Base-by-base conservation (phyloP, 2,329 filamentous ascomycete genomes). In the Domatiomyces catenatus region DNA sequence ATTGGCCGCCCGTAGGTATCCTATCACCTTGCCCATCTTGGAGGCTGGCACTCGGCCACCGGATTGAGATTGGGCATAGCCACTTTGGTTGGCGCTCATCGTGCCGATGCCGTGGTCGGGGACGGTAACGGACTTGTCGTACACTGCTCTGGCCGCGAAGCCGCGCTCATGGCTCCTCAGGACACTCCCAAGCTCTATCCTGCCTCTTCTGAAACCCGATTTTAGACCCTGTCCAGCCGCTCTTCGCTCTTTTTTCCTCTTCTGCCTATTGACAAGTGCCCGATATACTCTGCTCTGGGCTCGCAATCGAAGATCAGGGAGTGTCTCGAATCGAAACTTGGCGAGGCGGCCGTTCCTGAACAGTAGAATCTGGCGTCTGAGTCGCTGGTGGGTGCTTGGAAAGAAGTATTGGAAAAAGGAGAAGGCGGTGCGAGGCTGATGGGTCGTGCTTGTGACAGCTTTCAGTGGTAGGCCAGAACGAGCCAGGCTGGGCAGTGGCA, bases 241-340 rank as follows among this genome's bases (percentile, higher is more conserved):
- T 56, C 66, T 70, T 62, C 71, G 69, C 56, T 74, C 69, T 58
- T 68, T 66, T 54, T 75, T 72, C 58, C 70, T 75, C 46, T 69
- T 71, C 66, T 86, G 81, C 48, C 77, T 76, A 58, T 74, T 72
- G 55, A 89, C 70, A 51, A 93, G 73, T 56, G 82, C 85, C 45
- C 75, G 75, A 63, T 92, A 93, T 56, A 94, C 79, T 50, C 80
- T 78, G 39, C 81, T 81, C 67, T 94, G 87, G 7, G 86, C 69
- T 49, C 75, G 73, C 63, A 82, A 79, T 61, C 83, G 84, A 60
- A 86, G 75, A 48, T 74, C 70, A 10, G 86, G 85, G 20, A 94
- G 67, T 4, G 78, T 85, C 59, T 88, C 79, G 74, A 86, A 77
- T 55, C 80, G 84, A 64, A 94, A 80, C 57, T 75, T 71, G 59